Evolutionary conservation across 2,329 filamentous ascomycete species (phyloP), one percentile per base, ranked within the genome.

Genomic region (Drechslera avenae): DNA sequence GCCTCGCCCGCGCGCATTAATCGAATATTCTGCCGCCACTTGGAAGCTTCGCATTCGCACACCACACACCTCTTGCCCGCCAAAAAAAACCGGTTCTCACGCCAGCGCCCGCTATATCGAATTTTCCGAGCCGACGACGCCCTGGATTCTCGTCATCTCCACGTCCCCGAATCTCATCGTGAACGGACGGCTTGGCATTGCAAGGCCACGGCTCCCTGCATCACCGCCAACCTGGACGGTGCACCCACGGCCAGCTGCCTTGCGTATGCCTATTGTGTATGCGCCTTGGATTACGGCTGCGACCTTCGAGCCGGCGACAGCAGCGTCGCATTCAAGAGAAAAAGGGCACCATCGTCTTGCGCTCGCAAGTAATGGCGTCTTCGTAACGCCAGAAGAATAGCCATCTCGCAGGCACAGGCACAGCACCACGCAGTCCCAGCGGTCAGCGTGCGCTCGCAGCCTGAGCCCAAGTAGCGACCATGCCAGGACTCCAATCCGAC

Each of bases 401-500:
- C 37, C 49, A 48, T 28, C 44, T 42, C 46, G 48, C 35, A 50
- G 23, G 23, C 47, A 32, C 43, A 31, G 50, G 39, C 32, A 21
- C 42, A 48, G 31, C 35, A 46, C 14, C 13, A 37, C 33, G 28
- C 37, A 31, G 31, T 39, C 13, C 13, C 31, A 26, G 14, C 30
- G 26, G 21, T 39, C 23, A 26, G 37, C 40, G 33, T 47, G 31
- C 39, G 34, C 39, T 35, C 18, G 21, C 31, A 16, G 14, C 18
- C n/a, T 7, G 14, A 33, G 31, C 21, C 39, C 19, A 13, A 13
- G n/a, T 33, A 28, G n/a, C 40, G n/a, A 52, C 19, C 52, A 72
- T 72, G 69, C 33, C 62, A 34, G 51, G 41, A 30, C n/a, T 48
- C n/a, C 59, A 47, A 55, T 46, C 66, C 2, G 59, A 65, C 51